Evolutionary conservation across 345 rosid genomes (phyloP).

Genomic region (Euphorbia lathyris): DNA sequence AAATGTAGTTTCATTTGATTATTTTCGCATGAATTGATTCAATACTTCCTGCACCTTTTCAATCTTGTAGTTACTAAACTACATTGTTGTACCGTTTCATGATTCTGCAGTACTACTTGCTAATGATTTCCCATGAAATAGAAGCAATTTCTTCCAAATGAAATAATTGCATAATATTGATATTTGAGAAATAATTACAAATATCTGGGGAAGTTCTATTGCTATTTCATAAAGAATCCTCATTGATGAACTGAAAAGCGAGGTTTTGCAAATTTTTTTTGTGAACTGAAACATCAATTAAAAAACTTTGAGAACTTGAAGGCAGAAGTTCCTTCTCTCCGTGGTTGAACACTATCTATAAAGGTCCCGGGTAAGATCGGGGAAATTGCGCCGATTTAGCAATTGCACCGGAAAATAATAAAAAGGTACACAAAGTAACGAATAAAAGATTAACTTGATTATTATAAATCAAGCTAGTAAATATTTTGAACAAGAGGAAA

Average conservation of each 20-base stretch:
- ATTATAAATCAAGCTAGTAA: no score
- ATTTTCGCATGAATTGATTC: not conserved
- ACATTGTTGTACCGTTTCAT: not conserved
- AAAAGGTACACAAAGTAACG: no score
- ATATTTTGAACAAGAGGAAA: no score
- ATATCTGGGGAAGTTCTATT: not conserved
- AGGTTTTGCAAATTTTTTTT: not conserved
- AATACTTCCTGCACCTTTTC: not conserved
- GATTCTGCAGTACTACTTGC: not conserved
- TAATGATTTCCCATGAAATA: not conserved
- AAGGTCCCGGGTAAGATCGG: no score
- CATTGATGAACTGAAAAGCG: not conserved
- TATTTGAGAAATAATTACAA: not conserved
- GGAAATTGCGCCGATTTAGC: no score
- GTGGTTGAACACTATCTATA: not conserved
- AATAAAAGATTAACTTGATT: no score
- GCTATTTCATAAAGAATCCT: not conserved
- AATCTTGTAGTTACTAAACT: not conserved
- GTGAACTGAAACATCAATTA: not conserved
- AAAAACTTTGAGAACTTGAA: not conserved
- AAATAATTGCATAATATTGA: slow-evolving; percentile 3
- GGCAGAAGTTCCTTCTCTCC: not conserved
- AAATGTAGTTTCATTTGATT: slow-evolving; percentile 9
- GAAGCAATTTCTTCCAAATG: not conserved
- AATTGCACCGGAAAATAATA: no score